Base-by-base conservation (phyloP, 345 rosid species). In the Aurinia saxatilis region DNA sequence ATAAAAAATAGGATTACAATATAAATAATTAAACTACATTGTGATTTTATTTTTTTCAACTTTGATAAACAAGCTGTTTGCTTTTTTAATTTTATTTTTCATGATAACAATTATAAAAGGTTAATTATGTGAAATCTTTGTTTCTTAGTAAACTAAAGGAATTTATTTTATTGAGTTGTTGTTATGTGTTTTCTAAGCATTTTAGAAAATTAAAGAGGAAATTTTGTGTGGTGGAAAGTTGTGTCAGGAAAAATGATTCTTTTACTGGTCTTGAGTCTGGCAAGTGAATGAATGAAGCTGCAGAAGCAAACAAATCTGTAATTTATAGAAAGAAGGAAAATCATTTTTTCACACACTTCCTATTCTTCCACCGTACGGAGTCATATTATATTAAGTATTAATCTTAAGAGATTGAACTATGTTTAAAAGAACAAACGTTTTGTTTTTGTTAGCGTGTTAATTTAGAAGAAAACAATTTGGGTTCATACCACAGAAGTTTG, bases 201-300 rank as follows among this genome's bases (percentile, higher is more conserved):
- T n/a, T n/a, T n/a, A n/a, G n/a, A n/a, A n/a, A n/a, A n/a, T n/a
- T n/a, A n/a, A n/a, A n/a, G n/a, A n/a, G n/a, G n/a, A 4, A 50
- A 34, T 12, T 35, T 52, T 35, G 15, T 25, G 56, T 52, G 56
- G 55, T 52, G 15, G 10, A 36, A 46, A 35, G 33, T 27, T 10
- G 50, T 52, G 67, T 60, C 55, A 68, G 67, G 41, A 46, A 52
- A 52, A 69, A 53, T 60, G 66, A 72, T 65, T 72, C 50, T 57
- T 58, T 58, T 65, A 52, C 75, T 63, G 59, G 50, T 49, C 5
- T 27, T 49, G 47, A 68, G 47, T 68, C 65, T 38, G 72, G 42
- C 56, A 35, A 53, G 4, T 59, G 65, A 68, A 36, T 60, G 63
- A 45, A 58, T 27, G 40, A 13, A 21, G 41, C 41, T 34, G 14